These are phyloP conservation scores for Talaromyces sp. DNA, from an alignment of 2,329 filamentous ascomycete genomes.

Conservation along the genomic window DNA sequence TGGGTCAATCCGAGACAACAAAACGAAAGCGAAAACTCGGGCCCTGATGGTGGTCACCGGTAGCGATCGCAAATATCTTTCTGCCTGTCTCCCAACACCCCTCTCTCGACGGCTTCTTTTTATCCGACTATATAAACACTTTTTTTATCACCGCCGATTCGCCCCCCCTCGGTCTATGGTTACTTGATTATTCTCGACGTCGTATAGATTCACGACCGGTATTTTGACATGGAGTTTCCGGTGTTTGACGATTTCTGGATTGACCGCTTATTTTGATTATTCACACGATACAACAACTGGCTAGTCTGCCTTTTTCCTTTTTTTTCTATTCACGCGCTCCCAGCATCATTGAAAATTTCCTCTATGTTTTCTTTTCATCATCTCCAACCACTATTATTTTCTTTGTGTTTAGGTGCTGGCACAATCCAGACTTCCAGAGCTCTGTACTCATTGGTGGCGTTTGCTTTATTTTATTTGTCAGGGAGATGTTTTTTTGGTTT, in stretches of 20 bases:
- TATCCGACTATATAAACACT: background rate
- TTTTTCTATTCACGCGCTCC: background rate
- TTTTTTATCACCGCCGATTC: background rate
- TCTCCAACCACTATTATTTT: background rate
- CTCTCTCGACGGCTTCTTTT: background rate
- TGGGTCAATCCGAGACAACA: slow-evolving; percentile 25
- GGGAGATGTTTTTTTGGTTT: background rate
- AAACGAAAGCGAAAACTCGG: slow-evolving; percentile 12
- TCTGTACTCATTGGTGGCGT: background rate
- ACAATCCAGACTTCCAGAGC: background rate
- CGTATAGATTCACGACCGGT: background rate
- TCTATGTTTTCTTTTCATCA: background rate
- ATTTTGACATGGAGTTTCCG: background rate
- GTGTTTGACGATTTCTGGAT: background rate
- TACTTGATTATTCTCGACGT: background rate
- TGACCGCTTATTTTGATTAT: background rate
- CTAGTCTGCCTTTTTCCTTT: background rate
- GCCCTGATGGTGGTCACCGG: slow-evolving; percentile 1
- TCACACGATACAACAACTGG: background rate
- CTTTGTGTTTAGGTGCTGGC: background rate
- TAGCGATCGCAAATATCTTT: background rate
- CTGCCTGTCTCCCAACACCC: background rate
- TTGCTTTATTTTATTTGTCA: background rate
- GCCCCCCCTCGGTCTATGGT: background rate
- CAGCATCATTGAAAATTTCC: background rate